Evolutionary conservation across 148 eudicot species (phyloP), one percentile per base, ranked within the genome.

Genomic region (Arbutus unedo): DNA sequence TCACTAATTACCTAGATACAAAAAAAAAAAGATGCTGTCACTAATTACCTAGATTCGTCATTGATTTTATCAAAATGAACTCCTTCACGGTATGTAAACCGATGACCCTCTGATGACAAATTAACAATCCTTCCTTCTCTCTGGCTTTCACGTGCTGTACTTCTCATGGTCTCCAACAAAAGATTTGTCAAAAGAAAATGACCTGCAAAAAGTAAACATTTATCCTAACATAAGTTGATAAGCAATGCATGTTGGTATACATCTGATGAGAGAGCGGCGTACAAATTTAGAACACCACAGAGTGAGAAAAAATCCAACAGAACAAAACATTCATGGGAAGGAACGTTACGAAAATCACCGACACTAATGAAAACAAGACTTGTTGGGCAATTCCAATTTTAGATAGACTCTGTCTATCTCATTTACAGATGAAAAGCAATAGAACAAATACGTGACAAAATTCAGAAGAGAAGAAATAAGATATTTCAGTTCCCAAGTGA

Each of bases 141-240:
- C n/a, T 84, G 85, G 86, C 91, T 89, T 85, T 88, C 91, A 13
- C 76, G 53, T 14, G 91, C 90, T 23, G 98, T 93, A 79, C 81
- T 89, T 86, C 91, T 95, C 98, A 95, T 88, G 48, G 81, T 90
- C 59, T 95, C 93, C 90, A 95, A 80, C 82, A 95, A 82, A 80
- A 93, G 92, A 88, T 90, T 86, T 66, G 98, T 93, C 90, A 95
- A 88, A 82, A 90, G 95, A 87, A 95, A 93, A 85, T 94, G 96
- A 76, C 98, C 98, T 95, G 80, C 21, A 64, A 57, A 77, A 67
- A 18, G 56, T 0, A 19, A 18, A 67, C 25, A 55, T 43, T 50
- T n/a, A 31, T 57, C 23, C 5, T 57, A 10, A 10, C 38, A 31
- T 31, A 31, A 31, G 38, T 0, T 11, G 0, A 41, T 43, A 4